Base-by-base conservation (phyloP, 768 basidiomycete species). In the Leccinum truebloodii region DNA sequence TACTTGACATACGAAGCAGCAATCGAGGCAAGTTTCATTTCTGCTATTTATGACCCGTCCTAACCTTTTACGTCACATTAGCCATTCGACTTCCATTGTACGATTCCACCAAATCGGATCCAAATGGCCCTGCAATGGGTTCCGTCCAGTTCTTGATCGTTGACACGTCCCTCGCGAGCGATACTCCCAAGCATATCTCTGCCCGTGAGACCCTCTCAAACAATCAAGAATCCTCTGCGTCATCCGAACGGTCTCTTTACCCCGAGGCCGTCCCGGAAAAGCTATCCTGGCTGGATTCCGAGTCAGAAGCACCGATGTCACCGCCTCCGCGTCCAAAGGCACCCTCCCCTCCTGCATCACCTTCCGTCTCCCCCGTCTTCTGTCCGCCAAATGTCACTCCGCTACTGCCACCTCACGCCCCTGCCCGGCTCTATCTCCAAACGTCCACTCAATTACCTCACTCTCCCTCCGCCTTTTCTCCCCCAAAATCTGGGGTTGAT, bases 1-100 rank as follows among this genome's bases (percentile, higher is more conserved):
- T 72, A 24, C 65, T 72, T 59, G 69, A 61, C 67, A 63, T 62
- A 62, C 59, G 69, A 72, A 66, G 57, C 57, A 63, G 53, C 64
- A 35, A 55, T 60, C 71, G 69, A 59, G 70, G 71, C 58, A 64
- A 57, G 71, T 62, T 68, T 72, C 71, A 71, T 73, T 70, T 71
- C 35, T 69, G 64, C 54, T 63, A 63, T 64, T 67, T 69, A 67
- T 72, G 66, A 65, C 64, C 30, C 57, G 16, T 66, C 59, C 64
- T 73, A 30, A 69, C 54, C 56, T 35, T 69, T 72, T 72, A 72
- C 71, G 71, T 72, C 69, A 69, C 46, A 41, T 30, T 50, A 72
- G 71, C 37, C n/a, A 55, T 72, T 39, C 70, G 59, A 26, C 71
- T 72, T 72, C 71, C 71, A 73, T 73, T 72, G 66, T 72, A 66